Evolutionary conservation across 1,284 basidiomycete species (phyloP), one percentile per base, ranked within the genome.

Genomic region (Earliella scabrosa): DNA sequence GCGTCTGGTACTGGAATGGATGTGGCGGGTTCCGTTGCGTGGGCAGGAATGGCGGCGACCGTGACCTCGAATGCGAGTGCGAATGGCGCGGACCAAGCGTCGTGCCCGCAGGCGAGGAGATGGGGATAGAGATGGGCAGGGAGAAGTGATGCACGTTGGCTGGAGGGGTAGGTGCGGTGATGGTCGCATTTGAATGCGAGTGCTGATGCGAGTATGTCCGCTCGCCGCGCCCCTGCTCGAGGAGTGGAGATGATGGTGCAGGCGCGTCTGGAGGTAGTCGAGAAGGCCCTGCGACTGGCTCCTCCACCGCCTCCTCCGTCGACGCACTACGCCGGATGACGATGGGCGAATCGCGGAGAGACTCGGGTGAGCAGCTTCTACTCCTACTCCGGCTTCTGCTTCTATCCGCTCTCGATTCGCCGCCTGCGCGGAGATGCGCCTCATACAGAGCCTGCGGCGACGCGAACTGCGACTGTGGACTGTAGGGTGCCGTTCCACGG

Each of bases 111-210:
- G 46, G 13, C 35, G 48, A 23, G 48, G 20, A 8, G 58, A 56
- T 16, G 52, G 54, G 38, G 16, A 47, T 13, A 2, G 39, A 45
- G 20, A 46, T 32, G 7, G 57, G 31, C 13, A 40, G 38, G 20
- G 61, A 44, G 52, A 61, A 63, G 38, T 56, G 53, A 38, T 54
- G 62, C 31, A 55, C 52, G 29, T 52, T 62, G 13, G 71, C 68
- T 6, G 73, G 69, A 10, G 72, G 70, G 1, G 73, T 71, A 11
- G 68, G 66, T 11, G 73, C 73, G 9, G 73, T 73, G 18, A 70
- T 59, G 9, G 67, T 66, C n/a, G 74, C 73, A 51, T 67, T 72
- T 41, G 72, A 70, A 45, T 69, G 70, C 18, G 72, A 71, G 53
- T 75, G 73, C 3, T 67, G 60, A 52, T 71, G 71, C 31, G 58